Conservation (phyloP, 768 basidiomycete species). For the Zangia roseola region DNA sequence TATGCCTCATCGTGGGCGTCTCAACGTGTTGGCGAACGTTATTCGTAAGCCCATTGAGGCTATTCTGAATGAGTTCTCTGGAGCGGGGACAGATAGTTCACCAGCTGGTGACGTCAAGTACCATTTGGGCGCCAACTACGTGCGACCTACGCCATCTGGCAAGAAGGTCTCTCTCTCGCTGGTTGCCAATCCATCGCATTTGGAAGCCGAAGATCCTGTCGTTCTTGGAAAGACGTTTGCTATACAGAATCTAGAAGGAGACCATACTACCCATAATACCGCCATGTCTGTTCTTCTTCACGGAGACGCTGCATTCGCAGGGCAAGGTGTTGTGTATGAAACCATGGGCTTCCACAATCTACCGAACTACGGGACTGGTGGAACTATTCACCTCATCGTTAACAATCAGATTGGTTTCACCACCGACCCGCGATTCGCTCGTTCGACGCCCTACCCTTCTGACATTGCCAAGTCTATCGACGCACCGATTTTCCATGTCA, state of each 20-base stretch:
- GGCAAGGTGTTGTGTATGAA: constrained; percentile 98
- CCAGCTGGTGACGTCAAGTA: constrained; percentile 99
- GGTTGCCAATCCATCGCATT: constrained; percentile 97
- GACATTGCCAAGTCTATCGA: constrained; percentile 99
- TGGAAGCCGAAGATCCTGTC: constrained; percentile 96
- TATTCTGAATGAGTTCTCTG: constrained; percentile 95
- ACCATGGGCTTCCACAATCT: constrained; percentile 98
- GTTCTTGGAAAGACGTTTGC: constrained; percentile 99
- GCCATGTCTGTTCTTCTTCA: constrained; percentile 97
- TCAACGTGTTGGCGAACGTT: constrained; percentile 97
- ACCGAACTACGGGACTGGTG: constrained; percentile 94
- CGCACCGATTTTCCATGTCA: constrained; percentile 98
- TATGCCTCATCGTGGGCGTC: constrained; percentile 98
- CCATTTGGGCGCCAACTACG: constrained; percentile 98
- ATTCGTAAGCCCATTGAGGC: constrained; percentile 98
- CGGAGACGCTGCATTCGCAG: constrained; percentile 98
- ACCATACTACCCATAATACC: constrained; percentile 73
- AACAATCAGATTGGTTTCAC: constrained; percentile 99
- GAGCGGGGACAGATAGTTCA: constrained; percentile 66
- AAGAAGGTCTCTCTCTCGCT: constrained; percentile 97
- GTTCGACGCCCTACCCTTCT: constrained; percentile 96
- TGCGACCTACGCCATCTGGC: constrained; percentile 95
- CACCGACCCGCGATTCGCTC: constrained; percentile 95
- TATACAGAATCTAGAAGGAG: constrained; percentile 91
- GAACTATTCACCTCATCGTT: constrained; percentile 96